These are phyloP conservation scores for Fomitopsis serialis DNA, from an alignment of 768 basidiomycete species.

Conservation along the genomic window DNA sequence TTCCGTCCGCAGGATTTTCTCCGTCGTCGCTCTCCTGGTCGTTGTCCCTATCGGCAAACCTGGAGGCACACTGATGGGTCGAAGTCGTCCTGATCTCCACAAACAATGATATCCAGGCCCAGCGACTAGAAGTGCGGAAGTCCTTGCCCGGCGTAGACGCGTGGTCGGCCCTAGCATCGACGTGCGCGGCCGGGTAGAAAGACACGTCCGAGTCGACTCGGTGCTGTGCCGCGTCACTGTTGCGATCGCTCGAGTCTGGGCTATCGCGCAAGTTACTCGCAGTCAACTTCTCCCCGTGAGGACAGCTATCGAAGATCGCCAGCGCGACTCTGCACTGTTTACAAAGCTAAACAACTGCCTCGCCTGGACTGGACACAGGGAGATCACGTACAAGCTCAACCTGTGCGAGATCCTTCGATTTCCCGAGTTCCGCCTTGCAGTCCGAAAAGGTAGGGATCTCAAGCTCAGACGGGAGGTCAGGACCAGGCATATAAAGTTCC, in stretches of 20 bases:
- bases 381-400: too few relatives aligned
- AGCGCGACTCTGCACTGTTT: too few relatives aligned
- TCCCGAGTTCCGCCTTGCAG: too few relatives aligned
- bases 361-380: too few relatives aligned
- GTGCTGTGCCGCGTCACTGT: background rate
- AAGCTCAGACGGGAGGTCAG: too few relatives aligned
- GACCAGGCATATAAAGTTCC: too few relatives aligned
- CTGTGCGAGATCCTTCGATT: too few relatives aligned
- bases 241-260: background rate
- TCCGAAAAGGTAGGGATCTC: too few relatives aligned
- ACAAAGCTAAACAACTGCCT: too few relatives aligned
- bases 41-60: background rate
- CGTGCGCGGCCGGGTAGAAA: background rate
- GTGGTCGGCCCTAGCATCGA: background rate
- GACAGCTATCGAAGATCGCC: too few relatives aligned
- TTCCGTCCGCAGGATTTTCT: background rate
- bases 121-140: background rate
- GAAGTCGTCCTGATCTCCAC: background rate
- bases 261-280: background rate
- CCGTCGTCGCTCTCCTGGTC: too few relatives aligned
- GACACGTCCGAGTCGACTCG: background rate
- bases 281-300: background rate
- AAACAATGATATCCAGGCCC: background rate
- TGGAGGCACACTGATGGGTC: too few relatives aligned
- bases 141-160: background rate